phyloP scores from a whole-genome alignment of 225 moss, liverwort and hornwort genomes.

The Physcomitrium patens region DNA sequence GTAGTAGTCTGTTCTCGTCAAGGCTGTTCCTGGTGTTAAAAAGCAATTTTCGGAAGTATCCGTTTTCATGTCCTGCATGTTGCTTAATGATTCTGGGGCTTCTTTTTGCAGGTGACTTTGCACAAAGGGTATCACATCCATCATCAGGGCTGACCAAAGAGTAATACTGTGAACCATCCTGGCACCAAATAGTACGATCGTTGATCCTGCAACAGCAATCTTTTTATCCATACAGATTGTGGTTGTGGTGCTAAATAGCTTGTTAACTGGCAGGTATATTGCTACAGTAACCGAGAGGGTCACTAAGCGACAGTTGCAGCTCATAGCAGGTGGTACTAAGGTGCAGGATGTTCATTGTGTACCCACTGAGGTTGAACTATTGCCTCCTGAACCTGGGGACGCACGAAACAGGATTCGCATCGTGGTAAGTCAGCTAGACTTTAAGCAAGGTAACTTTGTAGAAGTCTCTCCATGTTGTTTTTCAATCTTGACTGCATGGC shows the following conservation, averaged over 20 bases:
- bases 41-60: background rate
- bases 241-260: slow-evolving; percentile 19
- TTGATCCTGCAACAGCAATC: slow-evolving; percentile 1
- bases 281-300: slow-evolving; percentile 80
- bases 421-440: slow-evolving; percentile 55
- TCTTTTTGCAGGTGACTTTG: slow-evolving; percentile 80
- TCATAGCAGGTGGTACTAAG: slow-evolving; percentile 72
- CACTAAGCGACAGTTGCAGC: slow-evolving; percentile 78
- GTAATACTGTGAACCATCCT: slow-evolving; percentile 45
- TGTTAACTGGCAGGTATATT: slow-evolving; percentile 64
- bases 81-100: slow-evolving; percentile 25
- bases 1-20: background rate
- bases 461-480: background rate
- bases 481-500: slow-evolving; percentile 2
- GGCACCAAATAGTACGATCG: slow-evolving; percentile 10
- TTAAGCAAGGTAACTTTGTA: background rate
- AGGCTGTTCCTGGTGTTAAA: background rate
- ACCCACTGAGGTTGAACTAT: slow-evolving; percentile 69
- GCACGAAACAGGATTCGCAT: slow-evolving; percentile 75
- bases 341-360: slow-evolving; percentile 86
- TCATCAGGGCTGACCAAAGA: slow-evolving; percentile 97
- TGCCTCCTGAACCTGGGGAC: slow-evolving; percentile 68
- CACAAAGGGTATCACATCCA: slow-evolving; percentile 94
- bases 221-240: background rate
- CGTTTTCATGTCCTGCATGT: background rate